Evolutionary conservation across 2,329 filamentous ascomycete species (phyloP).

Genomic region (Sarocladiaceae sp.): DNA sequence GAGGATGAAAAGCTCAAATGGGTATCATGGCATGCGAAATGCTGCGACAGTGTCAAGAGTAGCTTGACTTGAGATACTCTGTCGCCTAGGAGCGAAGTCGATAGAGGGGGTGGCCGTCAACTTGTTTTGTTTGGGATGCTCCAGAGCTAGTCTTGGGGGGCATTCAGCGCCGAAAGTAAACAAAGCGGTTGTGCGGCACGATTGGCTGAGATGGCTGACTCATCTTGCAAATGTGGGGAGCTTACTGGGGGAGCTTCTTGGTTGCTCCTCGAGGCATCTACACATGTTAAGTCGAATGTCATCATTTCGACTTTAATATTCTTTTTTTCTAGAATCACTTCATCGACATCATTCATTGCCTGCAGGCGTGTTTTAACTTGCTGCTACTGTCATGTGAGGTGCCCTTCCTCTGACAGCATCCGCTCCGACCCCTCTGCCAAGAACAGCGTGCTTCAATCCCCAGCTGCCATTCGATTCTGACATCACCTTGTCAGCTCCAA

Average conservation of each 20-base stretch:
- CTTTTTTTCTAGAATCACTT: too few relatives aligned
- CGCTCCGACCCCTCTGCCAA: background rate
- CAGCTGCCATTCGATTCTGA: background rate
- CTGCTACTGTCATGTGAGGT: too few relatives aligned
- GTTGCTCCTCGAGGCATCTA: too few relatives aligned
- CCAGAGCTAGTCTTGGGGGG: background rate
- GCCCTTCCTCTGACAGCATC: background rate
- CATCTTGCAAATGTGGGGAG: too few relatives aligned
- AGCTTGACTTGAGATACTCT: too few relatives aligned
- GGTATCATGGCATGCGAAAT: slow-evolving; percentile 16
- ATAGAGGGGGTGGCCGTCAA: too few relatives aligned
- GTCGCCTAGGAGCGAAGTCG: too few relatives aligned
- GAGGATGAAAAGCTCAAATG: slow-evolving; percentile 3
- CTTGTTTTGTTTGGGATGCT: slow-evolving; percentile 3
- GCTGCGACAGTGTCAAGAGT: background rate
- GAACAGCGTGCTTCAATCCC: slow-evolving; percentile 1
- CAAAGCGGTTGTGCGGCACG: background rate
- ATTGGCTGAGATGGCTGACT: background rate
- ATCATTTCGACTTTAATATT: too few relatives aligned
- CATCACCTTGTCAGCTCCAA: background rate
- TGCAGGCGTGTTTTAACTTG: background rate
- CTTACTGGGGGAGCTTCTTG: too few relatives aligned
- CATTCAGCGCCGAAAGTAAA: slow-evolving; percentile 2
- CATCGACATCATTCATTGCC: background rate
- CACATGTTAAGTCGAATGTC: too few relatives aligned